Evolutionary conservation across 202 grass and related monocot species (phyloP), one percentile per base, ranked within the genome.

Genomic region (Saccharum hybrid): DNA sequence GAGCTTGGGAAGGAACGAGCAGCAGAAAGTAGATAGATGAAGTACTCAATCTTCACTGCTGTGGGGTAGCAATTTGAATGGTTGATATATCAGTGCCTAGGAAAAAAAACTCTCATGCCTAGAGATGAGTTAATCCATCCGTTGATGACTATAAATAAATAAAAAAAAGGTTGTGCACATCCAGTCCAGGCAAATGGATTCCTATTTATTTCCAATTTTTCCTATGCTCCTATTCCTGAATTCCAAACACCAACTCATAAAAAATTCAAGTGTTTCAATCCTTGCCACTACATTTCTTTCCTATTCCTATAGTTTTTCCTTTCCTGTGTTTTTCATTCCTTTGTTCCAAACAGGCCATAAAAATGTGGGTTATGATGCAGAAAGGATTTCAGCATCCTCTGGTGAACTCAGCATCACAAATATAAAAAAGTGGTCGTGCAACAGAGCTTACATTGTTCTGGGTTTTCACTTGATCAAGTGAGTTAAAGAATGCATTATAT

Each of bases 381-480:
- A 62, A 84, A 45, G 43, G 12, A 51, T 15, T 8, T 49, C 26
- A 62, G 68, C 3, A 34, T 34, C 33, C 51, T 18, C 0, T 45
- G 7, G 42, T 5, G 6, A 67, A 74, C 30, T 74, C 33, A 86
- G 23, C 19, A 83, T 71, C 19, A 82, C 28, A 86, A 82, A 71
- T 65, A 70, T 64, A 89, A 75, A 81, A 37, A 37, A 63, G 49
- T 11, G 18, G 42, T 14, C 38, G 0, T 76, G 57, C 30, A 84
- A 64, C 33, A 76, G 68, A 13, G 31, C 94, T 94, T 93, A 97
- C 92, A 89, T 80, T 97, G 72, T 94, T 97, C 60, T 97, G 90
- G 75, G 83, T 94, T 91, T 97, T 93, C 54, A 94, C 90, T 93
- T 97, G 95, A 56, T 97, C 95, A 23, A 97, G 92, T 77, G 92